Conservation (phyloP, 345 rosid species). For the Eucalyptus lansdowneana region DNA sequence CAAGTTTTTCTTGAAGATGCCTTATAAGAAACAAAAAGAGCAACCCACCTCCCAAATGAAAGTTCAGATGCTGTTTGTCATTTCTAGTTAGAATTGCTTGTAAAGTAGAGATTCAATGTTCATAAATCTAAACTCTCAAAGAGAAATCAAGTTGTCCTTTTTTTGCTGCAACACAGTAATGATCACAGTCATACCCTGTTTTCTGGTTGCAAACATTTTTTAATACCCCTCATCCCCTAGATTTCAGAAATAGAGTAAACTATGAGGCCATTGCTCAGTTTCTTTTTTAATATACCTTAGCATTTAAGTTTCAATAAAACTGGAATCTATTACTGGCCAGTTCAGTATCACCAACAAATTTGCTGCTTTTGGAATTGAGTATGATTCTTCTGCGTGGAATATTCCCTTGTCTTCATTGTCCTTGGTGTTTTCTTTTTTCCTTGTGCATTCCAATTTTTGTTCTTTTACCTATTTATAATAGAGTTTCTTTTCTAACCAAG, state of each 20-base stretch:
- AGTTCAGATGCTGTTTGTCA: background rate
- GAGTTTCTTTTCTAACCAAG: background rate
- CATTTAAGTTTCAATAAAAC: background rate
- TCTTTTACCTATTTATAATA: background rate
- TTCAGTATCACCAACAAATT: background rate
- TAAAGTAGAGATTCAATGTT: background rate
- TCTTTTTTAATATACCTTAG: background rate
- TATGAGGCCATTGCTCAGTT: background rate
- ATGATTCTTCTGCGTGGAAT: background rate
- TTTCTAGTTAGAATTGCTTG: background rate
- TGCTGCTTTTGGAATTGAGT: background rate
- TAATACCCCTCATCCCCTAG: background rate
- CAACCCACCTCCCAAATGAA: background rate
- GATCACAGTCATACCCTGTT: background rate
- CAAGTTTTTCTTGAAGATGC: background rate
- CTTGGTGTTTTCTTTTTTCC: background rate
- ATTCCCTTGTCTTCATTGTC: background rate
- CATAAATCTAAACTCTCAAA: background rate
- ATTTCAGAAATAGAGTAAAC: background rate
- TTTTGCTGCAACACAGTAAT: background rate
- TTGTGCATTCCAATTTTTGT: background rate
- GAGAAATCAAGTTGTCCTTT: background rate
- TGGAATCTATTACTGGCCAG: background rate
- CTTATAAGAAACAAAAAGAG: background rate
- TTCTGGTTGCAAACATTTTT: background rate